A percentile compares a stretch with the other conserved stretches of the same genome.
phyloP scores from a whole-genome alignment of 495 filamentous ascomycete species.

The Aspergillus biplanus region DNA sequence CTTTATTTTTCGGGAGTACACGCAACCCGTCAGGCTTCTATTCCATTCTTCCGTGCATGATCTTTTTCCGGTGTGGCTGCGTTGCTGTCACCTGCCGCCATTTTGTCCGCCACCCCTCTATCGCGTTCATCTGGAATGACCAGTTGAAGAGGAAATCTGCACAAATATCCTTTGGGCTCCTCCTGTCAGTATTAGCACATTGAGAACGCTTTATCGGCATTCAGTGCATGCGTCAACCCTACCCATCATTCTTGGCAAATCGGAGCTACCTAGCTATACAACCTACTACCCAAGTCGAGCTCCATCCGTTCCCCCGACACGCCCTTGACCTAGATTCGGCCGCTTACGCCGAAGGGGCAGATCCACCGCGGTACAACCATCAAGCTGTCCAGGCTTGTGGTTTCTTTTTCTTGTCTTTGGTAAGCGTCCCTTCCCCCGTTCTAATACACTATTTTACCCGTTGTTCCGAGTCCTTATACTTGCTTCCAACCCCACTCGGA shows the following conservation, averaged over 20 bases:
- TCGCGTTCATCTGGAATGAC: not conserved
- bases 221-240: not conserved
- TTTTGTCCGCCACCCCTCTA: not conserved
- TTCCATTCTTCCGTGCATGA: conserved; percentile 18
- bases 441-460: conserved; percentile 20
- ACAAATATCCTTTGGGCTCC: not conserved
- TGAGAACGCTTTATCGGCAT: not conserved
- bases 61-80: conserved; percentile 6
- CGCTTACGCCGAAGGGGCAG: conserved; percentile 20
- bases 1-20: not conserved
- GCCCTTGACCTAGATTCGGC: conserved; percentile 23
- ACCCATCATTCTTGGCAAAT: conserved; percentile 19
- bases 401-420: conserved; percentile 16
- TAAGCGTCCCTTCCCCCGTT: conserved; percentile 32
- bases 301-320: conserved; percentile 47
- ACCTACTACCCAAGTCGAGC: conserved; percentile 21
- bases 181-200: not conserved
- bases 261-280: conserved; percentile 26
- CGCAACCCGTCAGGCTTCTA: not conserved
- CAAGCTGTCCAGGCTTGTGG: conserved; percentile 7
- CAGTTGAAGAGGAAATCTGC: not conserved
- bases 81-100: not conserved
- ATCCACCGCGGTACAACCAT: conserved; percentile 20
- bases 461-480: conserved; percentile 22
- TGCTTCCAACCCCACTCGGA: conserved; percentile 18